Evolutionary conservation across 352 stramenopile species (phyloP).

Genomic region (Pythium brassicae): DNA sequence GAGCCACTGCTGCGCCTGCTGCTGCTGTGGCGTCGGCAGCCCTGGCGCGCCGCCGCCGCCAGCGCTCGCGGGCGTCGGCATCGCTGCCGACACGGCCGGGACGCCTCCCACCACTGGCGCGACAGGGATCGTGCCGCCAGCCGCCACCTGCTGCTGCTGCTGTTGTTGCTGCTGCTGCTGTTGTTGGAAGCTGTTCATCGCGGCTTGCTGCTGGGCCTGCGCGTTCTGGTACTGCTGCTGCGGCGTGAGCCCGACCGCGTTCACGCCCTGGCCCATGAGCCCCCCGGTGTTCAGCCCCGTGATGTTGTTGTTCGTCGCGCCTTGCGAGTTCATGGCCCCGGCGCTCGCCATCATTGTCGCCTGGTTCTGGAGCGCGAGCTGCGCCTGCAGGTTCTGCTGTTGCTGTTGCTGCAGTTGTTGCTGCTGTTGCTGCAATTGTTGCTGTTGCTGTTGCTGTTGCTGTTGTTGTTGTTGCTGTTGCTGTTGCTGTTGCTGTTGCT

Average conservation of each 20-base stretch:
- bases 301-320: slow-evolving; percentile 9
- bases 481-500: slow-evolving; percentile 21
- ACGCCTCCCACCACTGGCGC: slow-evolving; percentile 8
- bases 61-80: not conserved
- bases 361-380: not conserved
- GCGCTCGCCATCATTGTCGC: slow-evolving; percentile 11
- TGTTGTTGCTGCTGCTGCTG: slow-evolving; percentile 8
- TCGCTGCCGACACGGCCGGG: slow-evolving; percentile 7
- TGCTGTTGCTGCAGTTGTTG: slow-evolving; percentile 9
- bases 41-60: slow-evolving; percentile 12
- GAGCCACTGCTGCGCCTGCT: slow-evolving; percentile 78
- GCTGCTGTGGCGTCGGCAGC: slow-evolving; percentile 41
- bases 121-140: slow-evolving; percentile 6
- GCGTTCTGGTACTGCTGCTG: slow-evolving; percentile 24
- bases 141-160: slow-evolving; percentile 10
- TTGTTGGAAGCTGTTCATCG: slow-evolving; percentile 14
- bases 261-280: slow-evolving; percentile 10
- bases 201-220: slow-evolving; percentile 4
- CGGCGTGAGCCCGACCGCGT: slow-evolving; percentile 7
- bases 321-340: too few relatives aligned
- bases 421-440: slow-evolving; percentile 23
- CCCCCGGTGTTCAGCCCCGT: slow-evolving; percentile 11
- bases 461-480: slow-evolving; percentile 28
- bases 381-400: slow-evolving; percentile 1
- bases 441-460: slow-evolving; percentile 18